phyloP scores from a whole-genome alignment of 768 basidiomycete genomes.

The Tremella fuciformis region DNA sequence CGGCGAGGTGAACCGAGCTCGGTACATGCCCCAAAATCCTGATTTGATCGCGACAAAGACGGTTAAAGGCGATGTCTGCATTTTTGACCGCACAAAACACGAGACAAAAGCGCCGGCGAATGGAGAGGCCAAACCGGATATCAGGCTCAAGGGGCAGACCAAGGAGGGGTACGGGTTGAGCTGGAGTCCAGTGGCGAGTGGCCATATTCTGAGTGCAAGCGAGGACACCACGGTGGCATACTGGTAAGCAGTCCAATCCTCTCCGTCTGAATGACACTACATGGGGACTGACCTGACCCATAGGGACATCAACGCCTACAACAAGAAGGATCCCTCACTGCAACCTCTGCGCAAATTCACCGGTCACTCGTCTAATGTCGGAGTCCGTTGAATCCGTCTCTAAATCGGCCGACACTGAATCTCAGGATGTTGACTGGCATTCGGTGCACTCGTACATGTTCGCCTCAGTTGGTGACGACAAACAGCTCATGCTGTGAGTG shows the following conservation, averaged over 20 bases:
- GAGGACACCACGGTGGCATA: constrained; percentile 95
- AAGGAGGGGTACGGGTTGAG: constrained; percentile 95
- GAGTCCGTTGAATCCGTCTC: constrained; percentile 59
- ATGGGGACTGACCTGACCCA: neutral
- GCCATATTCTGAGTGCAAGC: constrained; percentile 83
- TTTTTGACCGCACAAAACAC: constrained; percentile 98
- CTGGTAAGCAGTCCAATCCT: constrained; percentile 63
- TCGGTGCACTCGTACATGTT: constrained; percentile 74
- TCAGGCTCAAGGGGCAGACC: constrained; percentile 81
- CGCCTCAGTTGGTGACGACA: constrained; percentile 94
- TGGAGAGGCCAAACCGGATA: constrained; percentile 83
- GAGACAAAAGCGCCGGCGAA: constrained; percentile 84
- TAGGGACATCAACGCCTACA: constrained; percentile 77
- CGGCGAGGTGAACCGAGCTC: constrained; percentile 92
- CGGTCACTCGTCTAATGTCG: constrained; percentile 88
- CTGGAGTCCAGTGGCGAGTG: constrained; percentile 81
- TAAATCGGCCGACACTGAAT: constrained; percentile 9
- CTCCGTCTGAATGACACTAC: neutral
- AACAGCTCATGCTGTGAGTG: constrained; percentile 83
- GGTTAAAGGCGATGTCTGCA: constrained; percentile 78
- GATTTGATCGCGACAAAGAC: constrained; percentile 95
- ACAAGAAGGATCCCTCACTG: constrained; percentile 69
- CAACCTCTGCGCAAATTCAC: constrained; percentile 79
- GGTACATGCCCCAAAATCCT: constrained; percentile 99
- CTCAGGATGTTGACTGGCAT: constrained; percentile 95